Conservation (phyloP, 2,329 filamentous ascomycete species). For the Cephalotrichum gorgonifer region DNA sequence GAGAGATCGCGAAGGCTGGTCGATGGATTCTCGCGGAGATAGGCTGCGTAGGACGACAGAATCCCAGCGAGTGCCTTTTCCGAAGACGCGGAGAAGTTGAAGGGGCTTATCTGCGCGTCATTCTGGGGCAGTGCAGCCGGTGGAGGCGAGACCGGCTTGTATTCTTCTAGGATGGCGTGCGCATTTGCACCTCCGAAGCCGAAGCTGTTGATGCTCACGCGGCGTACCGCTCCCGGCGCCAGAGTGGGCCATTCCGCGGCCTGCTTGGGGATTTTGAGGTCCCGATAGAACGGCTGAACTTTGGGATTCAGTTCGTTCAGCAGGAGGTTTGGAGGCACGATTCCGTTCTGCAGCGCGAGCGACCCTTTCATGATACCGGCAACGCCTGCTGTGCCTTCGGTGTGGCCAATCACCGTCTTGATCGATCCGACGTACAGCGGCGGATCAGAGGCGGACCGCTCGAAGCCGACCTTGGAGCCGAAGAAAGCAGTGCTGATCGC, state of each 20-base stretch:
- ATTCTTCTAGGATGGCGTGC: constrained; percentile 16
- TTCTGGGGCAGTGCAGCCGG: too few species aligned
- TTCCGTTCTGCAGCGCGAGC: constrained; percentile 12
- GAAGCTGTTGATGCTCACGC: constrained; percentile 17
- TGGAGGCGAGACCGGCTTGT: too few species aligned
- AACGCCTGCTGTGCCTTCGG: constrained; percentile 14
- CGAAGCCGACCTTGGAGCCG: too few species aligned
- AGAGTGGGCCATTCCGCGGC: too few species aligned
- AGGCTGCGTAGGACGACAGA: background rate
- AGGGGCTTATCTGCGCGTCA: too few species aligned
- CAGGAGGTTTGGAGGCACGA: constrained; percentile 14
- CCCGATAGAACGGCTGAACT: constrained; percentile 15
- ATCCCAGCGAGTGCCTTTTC: constrained; percentile 2
- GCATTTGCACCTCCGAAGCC: constrained; percentile 17
- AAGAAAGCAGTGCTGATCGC: constrained; percentile 10
- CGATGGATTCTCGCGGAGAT: constrained; percentile 1
- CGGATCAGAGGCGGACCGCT: constrained; percentile 2
- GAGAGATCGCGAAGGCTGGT: constrained; percentile 5
- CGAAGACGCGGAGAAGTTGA: too few species aligned
- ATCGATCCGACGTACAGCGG: constrained; percentile 11
- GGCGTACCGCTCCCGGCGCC: too few species aligned
- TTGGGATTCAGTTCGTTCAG: constrained; percentile 10
- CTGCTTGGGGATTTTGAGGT: constrained; percentile 13
- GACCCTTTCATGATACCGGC: constrained; percentile 16
- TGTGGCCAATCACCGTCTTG: constrained; percentile 16